A percentile compares a stretch with the other conserved stretches of the same genome.
Conservation (phyloP, 768 basidiomycete genomes). For the Brasilioporus rufonigricans region DNA sequence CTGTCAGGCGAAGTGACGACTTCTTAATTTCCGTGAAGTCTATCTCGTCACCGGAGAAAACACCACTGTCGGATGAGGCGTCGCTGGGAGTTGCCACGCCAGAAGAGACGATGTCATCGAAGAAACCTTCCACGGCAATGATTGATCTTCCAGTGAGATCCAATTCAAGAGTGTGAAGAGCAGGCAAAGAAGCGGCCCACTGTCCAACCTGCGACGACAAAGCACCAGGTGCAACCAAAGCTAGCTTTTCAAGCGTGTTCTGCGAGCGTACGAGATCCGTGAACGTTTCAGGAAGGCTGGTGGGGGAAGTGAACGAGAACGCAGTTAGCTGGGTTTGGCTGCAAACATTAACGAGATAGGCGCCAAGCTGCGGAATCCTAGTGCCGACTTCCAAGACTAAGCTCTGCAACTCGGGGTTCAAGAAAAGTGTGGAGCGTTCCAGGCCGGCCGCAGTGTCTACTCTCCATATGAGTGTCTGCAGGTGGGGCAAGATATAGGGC, state of each 20-base stretch:
- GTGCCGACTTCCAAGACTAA: slow-evolving; percentile 62
- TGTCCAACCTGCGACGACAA: slow-evolving; percentile 66
- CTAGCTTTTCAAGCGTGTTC: slow-evolving; percentile 55
- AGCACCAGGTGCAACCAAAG: slow-evolving; percentile 73
- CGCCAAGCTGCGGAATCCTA: slow-evolving; percentile 55
- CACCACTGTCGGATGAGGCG: slow-evolving; percentile 69
- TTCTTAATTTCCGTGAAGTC: slow-evolving; percentile 77
- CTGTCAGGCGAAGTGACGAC: slow-evolving; percentile 62
- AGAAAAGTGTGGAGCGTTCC: slow-evolving; percentile 62
- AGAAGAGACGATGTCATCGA: slow-evolving; percentile 65
- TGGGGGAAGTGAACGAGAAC: slow-evolving; percentile 69
- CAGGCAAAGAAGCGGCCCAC: slow-evolving; percentile 66
- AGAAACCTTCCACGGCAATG: slow-evolving; percentile 78
- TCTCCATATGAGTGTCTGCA: slow-evolving; percentile 70
- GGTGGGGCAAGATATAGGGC: slow-evolving; percentile 64
- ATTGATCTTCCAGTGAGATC: slow-evolving; percentile 68
- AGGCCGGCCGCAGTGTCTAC: slow-evolving; percentile 65
- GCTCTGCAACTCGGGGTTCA: slow-evolving; percentile 58
- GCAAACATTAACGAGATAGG: slow-evolving; percentile 64
- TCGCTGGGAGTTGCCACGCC: slow-evolving; percentile 73
- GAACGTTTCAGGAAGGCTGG: slow-evolving; percentile 68
- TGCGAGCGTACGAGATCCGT: slow-evolving; percentile 63
- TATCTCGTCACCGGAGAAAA: slow-evolving; percentile 74
- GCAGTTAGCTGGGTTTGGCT: slow-evolving; percentile 60
- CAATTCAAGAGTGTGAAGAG: slow-evolving; percentile 61